Conservation (phyloP, 2,329 filamentous ascomycete species). For the Cercospora sp. region DNA sequence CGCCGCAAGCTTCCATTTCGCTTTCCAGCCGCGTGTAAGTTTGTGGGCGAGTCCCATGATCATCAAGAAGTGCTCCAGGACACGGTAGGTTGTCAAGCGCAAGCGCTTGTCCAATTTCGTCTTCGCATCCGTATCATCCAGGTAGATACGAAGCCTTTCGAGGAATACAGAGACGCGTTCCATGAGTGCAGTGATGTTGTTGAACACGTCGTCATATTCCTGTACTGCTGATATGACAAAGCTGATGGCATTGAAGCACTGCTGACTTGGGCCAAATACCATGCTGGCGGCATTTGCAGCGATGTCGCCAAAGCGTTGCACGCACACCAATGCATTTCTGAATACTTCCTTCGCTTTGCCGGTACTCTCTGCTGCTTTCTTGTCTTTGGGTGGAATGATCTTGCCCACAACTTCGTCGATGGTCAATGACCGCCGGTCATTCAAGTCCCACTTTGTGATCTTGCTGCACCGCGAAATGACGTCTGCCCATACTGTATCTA, state of each 20-base stretch:
- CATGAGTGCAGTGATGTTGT: conserved; percentile 14
- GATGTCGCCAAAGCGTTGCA: conserved; percentile 13
- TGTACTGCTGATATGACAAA: conserved; percentile 21
- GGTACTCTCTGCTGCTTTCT: not conserved
- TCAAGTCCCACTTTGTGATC: conserved; percentile 10
- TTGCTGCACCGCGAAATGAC: conserved; percentile 4
- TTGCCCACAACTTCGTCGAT: conserved; percentile 13
- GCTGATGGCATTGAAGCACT: conserved; percentile 21
- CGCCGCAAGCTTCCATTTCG: conserved; percentile 14
- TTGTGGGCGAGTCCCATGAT: conserved; percentile 9
- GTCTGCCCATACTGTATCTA: conserved; percentile 13
- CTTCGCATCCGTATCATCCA: not conserved
- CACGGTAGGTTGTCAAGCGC: conserved; percentile 7
- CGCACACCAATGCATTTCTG: not conserved
- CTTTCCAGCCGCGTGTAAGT: conserved; percentile 7
- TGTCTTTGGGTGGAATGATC: not conserved
- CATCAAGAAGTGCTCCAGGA: conserved; percentile 16
- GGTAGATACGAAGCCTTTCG: conserved; percentile 11
- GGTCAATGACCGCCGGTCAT: not conserved
- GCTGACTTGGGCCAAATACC: conserved; percentile 5
- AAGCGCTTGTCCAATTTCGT: conserved; percentile 12
- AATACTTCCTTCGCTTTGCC: conserved; percentile 15
- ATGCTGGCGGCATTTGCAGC: conserved; percentile 11
- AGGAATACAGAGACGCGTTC: conserved; percentile 10
- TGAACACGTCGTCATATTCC: conserved; percentile 19